Percentiles rank a stretch among this genome's conserved stretches.
These are phyloP conservation scores for Geopyxis carbonaria DNA, from an alignment of 495 filamentous ascomycete genomes.

Conservation along the genomic window DNA sequence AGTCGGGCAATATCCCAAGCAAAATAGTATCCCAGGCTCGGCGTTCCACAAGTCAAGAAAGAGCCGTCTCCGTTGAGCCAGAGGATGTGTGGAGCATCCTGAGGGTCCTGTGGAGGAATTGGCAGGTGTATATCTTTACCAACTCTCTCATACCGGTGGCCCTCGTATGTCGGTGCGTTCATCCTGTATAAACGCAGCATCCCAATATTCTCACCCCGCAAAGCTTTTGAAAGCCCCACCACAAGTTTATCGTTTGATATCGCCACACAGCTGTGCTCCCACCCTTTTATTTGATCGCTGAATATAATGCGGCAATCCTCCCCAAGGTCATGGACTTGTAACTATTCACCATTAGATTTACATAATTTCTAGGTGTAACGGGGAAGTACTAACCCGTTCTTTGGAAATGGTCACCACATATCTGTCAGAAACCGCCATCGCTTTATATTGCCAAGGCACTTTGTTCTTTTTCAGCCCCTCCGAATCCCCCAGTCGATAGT, in stretches of 20 bases:
- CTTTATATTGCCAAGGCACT: constrained; percentile 18
- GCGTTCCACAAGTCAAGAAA: constrained; percentile 18
- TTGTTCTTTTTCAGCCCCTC: constrained; percentile 24
- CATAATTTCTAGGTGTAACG: background rate
- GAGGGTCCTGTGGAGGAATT: constrained; percentile 11
- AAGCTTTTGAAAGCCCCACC: constrained; percentile 19
- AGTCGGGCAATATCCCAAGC: constrained; percentile 21
- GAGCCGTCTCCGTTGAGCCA: constrained; percentile 18
- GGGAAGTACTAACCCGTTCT: constrained; percentile 14
- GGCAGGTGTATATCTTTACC: constrained; percentile 21
- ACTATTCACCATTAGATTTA: constrained; percentile 7
- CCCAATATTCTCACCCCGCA: constrained; percentile 16
- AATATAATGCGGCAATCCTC: constrained; percentile 20
- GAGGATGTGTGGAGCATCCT: constrained; percentile 19
- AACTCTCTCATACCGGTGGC: constrained; percentile 14
- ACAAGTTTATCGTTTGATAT: constrained; percentile 19
- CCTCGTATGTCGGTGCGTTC: constrained; percentile 11
- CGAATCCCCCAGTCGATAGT: constrained; percentile 15
- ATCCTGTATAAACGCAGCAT: constrained; percentile 22
- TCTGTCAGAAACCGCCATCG: constrained; percentile 17
- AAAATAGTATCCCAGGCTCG: constrained; percentile 22
- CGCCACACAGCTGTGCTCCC: constrained; percentile 19
- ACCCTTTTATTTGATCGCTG: constrained; percentile 18
- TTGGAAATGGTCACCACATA: constrained; percentile 21
- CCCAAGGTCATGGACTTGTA: constrained; percentile 24